Conservation (phyloP, 345 rosid species). For the Streptanthus diversifolius region DNA sequence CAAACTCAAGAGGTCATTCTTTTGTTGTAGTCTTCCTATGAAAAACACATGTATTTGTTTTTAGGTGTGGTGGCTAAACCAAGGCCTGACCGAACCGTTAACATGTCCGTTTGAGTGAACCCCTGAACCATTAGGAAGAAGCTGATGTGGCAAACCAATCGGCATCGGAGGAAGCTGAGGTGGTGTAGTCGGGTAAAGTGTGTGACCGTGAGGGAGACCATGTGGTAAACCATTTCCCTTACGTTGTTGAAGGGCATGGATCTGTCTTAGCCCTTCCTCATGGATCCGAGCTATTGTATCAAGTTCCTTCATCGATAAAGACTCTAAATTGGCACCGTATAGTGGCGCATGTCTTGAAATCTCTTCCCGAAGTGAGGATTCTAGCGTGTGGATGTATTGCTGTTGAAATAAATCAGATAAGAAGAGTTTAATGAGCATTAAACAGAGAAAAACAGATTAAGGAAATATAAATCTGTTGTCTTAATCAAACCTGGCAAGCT, state of each 20-base stretch:
- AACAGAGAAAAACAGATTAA: neutral
- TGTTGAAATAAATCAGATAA: constrained; percentile 35
- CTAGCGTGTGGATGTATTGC: constrained; percentile 80
- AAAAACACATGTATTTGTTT: constrained; percentile 14
- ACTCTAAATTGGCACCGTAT: constrained; percentile 89
- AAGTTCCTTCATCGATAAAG: constrained; percentile 85
- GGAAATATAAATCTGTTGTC: neutral
- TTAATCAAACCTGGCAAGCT: constrained; percentile 71
- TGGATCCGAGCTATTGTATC: constrained; percentile 85
- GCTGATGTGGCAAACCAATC: constrained; percentile 59
- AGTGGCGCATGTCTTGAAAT: constrained; percentile 91
- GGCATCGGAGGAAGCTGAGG: constrained; percentile 63
- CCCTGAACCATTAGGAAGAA: constrained; percentile 68
- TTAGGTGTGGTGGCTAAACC: constrained; percentile 69
- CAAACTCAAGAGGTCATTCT: constrained; percentile 33
- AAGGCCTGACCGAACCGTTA: constrained; percentile 70
- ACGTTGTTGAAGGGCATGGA: constrained; percentile 71
- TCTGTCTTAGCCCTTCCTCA: constrained; percentile 91
- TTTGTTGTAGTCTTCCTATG: constrained; percentile 28
- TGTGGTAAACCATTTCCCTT: constrained; percentile 58
- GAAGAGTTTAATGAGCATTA: constrained; percentile 6
- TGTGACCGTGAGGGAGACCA: constrained; percentile 74
- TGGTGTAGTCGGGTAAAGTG: constrained; percentile 55
- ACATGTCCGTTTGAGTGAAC: constrained; percentile 78
- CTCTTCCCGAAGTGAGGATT: constrained; percentile 79